These are phyloP conservation scores for Exophiala viscosa DNA, from an alignment of 2,329 filamentous ascomycete species.

Conservation along the genomic window DNA sequence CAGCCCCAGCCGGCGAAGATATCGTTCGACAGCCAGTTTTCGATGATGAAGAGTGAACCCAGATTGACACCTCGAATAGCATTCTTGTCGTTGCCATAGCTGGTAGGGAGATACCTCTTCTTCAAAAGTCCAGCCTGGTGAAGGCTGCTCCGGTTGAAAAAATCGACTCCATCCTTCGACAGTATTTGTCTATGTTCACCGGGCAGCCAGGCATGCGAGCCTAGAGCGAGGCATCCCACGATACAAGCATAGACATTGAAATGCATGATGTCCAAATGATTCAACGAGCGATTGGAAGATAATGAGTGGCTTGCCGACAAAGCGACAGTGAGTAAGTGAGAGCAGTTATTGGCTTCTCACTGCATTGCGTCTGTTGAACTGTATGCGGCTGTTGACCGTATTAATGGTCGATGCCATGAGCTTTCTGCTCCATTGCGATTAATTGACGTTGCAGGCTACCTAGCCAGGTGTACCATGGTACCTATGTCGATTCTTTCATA, in stretches of 20 bases:
- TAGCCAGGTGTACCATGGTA: too few species aligned
- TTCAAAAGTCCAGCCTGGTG: constrained; percentile 13
- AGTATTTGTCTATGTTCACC: constrained; percentile 29
- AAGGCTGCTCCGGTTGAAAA: constrained; percentile 25
- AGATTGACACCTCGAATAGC: constrained; percentile 54
- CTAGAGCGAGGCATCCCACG: constrained; percentile 4
- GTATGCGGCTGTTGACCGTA: too few species aligned
- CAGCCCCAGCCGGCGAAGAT: constrained; percentile 52
- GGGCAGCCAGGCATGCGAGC: constrained; percentile 29
- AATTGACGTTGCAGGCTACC: too few species aligned
- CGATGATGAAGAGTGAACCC: constrained; percentile 51
- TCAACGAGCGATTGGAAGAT: background rate
- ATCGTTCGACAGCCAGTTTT: constrained; percentile 51
- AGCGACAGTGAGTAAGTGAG: too few species aligned
- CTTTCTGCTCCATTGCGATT: too few species aligned
- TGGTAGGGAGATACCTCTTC: constrained; percentile 10
- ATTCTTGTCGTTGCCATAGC: constrained; percentile 32
- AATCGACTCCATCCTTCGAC: constrained; percentile 28
- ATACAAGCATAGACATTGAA: background rate
- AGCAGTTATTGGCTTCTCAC: too few species aligned
- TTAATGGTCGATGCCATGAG: too few species aligned
- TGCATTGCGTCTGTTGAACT: too few species aligned
- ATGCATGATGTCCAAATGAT: constrained; percentile 1
- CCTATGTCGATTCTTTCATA: too few species aligned
- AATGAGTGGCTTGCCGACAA: too few species aligned